Base-by-base conservation (phyloP, 331 rosid genomes). In the Arachis monticola region DNA sequence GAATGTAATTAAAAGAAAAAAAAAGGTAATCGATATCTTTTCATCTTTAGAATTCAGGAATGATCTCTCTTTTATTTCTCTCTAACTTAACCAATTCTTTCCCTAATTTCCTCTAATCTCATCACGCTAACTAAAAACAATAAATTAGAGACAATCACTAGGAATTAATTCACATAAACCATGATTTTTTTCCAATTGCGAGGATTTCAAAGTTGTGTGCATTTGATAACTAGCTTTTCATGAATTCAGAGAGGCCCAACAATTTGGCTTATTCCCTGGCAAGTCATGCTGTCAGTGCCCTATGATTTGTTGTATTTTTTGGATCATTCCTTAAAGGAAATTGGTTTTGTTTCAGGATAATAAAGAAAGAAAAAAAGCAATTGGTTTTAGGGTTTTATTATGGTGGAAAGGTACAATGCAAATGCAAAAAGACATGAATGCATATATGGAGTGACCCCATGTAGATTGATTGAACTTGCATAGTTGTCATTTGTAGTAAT, bases 181-280 rank as follows among this genome's bases (percentile, higher is more conserved):
- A 32, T 60, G 44, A 38, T 32, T 31, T 63, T 38, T 7, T 42
- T 64, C 7, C 12, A 67, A 67, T 31, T 1, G 12, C 31, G 5
- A 32, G 53, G n/a, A 38, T 41, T 8, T 50, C 69, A 47, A 60
- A 60, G 62, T 51, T 61, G 8, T 50, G 3, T 50, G 52, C 46
- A 17, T 48, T 32, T 38, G 53, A 22, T 42, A 6, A 38, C 32
- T 35, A 50, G 12, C 41, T 48, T 44, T 35, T 62, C 79, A 65
- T 42, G 73, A 75, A 14, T 65, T 75, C 45, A 55, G 59, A 55
- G 27, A n/a, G 72, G 12, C 73, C 73, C 73, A 30, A 55, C n/a
- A 75, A 55, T 55, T 30, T 65, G 58, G 59, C 59, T 31, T 58
- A 44, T 75, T 75, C 56, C 8, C 46, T 64, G 65, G 79, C 64